phyloP scores from a whole-genome alignment of 257 asterid genomes.

The Scutellaria minor region DNA sequence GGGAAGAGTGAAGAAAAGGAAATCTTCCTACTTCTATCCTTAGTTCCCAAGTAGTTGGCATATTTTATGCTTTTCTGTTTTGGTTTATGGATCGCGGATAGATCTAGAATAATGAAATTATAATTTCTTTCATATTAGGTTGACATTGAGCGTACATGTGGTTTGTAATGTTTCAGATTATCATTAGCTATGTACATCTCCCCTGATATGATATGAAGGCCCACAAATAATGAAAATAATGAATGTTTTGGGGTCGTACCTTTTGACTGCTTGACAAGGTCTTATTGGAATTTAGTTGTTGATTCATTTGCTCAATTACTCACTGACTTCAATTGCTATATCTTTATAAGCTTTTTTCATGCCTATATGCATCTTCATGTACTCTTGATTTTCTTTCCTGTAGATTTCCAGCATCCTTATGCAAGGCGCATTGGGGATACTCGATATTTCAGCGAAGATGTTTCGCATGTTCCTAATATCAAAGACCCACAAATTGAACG shows the following conservation, averaged over 20 bases:
- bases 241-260: background rate
- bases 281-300: background rate
- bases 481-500: slow-evolving; percentile 68
- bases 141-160: background rate
- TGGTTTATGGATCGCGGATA: background rate
- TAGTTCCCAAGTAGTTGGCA: background rate
- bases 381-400: slow-evolving; percentile 28
- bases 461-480: slow-evolving; percentile 63
- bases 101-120: background rate
- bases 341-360: background rate
- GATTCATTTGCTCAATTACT: background rate
- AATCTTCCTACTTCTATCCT: background rate
- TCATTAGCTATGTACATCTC: too few species aligned
- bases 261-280: background rate
- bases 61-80: background rate
- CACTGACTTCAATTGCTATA: background rate
- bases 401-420: slow-evolving; percentile 55
- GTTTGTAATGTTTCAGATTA: too few species aligned
- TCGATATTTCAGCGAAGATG: slow-evolving; percentile 74
- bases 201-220: too few species aligned
- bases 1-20: background rate
- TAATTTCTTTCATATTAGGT: background rate
- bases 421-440: slow-evolving; percentile 52
- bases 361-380: slow-evolving; percentile 21
- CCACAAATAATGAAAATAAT: background rate